phyloP scores from a whole-genome alignment of 495 filamentous ascomycete genomes.

The Tuber microsphaerosporum region DNA sequence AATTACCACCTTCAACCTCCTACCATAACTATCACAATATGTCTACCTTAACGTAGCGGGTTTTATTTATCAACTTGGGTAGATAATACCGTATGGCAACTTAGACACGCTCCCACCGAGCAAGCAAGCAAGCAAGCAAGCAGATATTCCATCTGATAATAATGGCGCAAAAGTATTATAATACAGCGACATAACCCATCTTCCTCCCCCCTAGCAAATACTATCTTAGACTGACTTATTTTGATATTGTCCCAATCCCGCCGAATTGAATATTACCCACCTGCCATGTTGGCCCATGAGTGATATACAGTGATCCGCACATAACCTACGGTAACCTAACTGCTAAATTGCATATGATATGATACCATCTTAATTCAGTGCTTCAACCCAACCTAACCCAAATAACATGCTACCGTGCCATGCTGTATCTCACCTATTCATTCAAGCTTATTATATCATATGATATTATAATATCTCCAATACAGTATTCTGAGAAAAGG shows the following conservation, averaged over 20 bases:
- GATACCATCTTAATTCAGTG: neutral
- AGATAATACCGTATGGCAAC: too few species aligned
- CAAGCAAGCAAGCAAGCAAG: too few species aligned
- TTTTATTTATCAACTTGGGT: too few species aligned
- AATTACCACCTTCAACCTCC: too few species aligned
- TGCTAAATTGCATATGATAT: neutral
- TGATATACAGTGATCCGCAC: conserved; percentile 3
- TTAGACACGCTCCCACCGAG: too few species aligned
- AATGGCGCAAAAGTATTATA: too few species aligned
- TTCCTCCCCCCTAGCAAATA: neutral
- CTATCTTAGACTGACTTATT: neutral
- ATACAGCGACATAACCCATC: neutral
- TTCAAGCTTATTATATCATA: neutral
- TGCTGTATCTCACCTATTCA: neutral
- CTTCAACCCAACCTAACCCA: neutral
- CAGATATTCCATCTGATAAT: too few species aligned
- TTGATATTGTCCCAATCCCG: neutral
- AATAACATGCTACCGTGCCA: neutral
- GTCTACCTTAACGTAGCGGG: too few species aligned
- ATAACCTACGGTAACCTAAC: neutral
- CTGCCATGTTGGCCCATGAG: neutral
- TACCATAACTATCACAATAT: too few species aligned
- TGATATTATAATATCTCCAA: neutral
- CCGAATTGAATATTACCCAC: neutral
- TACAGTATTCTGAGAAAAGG: neutral